Evolutionary conservation across 257 asterid species (phyloP).

Genomic region (Pogostemon cablin): DNA sequence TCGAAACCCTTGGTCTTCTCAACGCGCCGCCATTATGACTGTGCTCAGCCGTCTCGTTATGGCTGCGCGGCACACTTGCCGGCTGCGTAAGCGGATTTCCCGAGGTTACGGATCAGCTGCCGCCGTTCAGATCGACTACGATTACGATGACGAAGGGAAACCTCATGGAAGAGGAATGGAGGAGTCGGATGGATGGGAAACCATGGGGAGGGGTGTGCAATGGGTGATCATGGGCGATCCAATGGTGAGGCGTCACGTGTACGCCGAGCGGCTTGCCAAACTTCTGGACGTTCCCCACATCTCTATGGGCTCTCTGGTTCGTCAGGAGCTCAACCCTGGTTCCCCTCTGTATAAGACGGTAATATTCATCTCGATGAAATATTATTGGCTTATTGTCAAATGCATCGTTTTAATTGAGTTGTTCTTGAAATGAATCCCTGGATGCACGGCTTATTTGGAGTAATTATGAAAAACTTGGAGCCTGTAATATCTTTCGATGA

Average conservation of each 20-base stretch:
- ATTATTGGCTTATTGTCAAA: too few species aligned
- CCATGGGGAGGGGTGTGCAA: constrained; percentile 68
- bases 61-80: constrained; percentile 45
- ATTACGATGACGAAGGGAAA: constrained; percentile 39
- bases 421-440: too few species aligned
- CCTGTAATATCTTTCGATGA: neutral
- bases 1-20: constrained; percentile 14
- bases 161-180: constrained; percentile 33
- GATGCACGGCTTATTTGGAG: neutral
- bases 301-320: constrained; percentile 87
- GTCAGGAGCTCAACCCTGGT: constrained; percentile 79
- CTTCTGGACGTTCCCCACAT: constrained; percentile 83
- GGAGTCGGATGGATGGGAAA: constrained; percentile 60
- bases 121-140: constrained; percentile 68
- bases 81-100: constrained; percentile 1
- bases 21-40: constrained; percentile 51
- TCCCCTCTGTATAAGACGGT: constrained; percentile 81
- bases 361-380: neutral
- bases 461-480: neutral
- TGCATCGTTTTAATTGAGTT: too few species aligned
- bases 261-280: constrained; percentile 77
- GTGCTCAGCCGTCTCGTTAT: constrained; percentile 57
- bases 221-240: constrained; percentile 98
- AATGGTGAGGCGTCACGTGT: constrained; percentile 68
- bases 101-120: constrained; percentile 73